phyloP scores from a whole-genome alignment of 1,284 basidiomycete species.

The Agroathelia rolfsii region DNA sequence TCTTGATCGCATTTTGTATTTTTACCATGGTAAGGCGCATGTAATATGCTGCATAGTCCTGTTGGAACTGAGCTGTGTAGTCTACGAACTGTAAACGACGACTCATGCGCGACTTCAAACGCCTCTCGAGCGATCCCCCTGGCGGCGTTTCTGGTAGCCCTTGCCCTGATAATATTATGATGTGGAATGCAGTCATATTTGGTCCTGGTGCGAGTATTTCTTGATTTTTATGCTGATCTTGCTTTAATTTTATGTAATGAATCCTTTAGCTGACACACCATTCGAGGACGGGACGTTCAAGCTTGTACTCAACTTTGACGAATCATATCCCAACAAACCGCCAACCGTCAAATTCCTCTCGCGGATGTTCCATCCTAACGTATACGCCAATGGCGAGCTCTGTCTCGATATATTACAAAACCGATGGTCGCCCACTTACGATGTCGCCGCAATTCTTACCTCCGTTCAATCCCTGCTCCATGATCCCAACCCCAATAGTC shows the following conservation, averaged over 20 bases:
- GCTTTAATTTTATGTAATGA: conserved; percentile 5
- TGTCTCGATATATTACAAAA: conserved; percentile 98
- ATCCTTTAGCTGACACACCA: conserved; percentile 94
- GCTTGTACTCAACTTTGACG: conserved; percentile 90
- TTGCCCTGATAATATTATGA: conserved; percentile 96
- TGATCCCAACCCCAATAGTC: conserved; percentile 96
- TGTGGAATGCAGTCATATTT: conserved; percentile 99
- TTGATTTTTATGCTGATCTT: no score
- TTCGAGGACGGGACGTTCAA: conserved; percentile 99
- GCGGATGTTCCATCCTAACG: conserved; percentile 98
- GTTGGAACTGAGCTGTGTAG: conserved; percentile 41
- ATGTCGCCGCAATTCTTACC: conserved; percentile 95
- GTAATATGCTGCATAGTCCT: no score
- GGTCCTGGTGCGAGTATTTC: conserved; percentile 82
- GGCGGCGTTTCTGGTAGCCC: conserved; percentile 95
- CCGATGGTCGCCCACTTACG: conserved; percentile 96
- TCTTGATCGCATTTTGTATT: no score
- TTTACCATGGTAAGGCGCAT: no score
- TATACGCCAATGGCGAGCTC: conserved; percentile 96
- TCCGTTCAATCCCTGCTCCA: conserved; percentile 92
- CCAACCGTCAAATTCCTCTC: conserved; percentile 95
- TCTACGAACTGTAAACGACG: conserved; percentile 85
- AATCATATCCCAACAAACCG: conserved; percentile 97
- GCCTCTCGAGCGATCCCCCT: conserved; percentile 88
- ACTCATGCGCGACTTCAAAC: conserved; percentile 93